Conservation (phyloP, 805 yeast species). For the Metschnikowia kunwiensis region DNA sequence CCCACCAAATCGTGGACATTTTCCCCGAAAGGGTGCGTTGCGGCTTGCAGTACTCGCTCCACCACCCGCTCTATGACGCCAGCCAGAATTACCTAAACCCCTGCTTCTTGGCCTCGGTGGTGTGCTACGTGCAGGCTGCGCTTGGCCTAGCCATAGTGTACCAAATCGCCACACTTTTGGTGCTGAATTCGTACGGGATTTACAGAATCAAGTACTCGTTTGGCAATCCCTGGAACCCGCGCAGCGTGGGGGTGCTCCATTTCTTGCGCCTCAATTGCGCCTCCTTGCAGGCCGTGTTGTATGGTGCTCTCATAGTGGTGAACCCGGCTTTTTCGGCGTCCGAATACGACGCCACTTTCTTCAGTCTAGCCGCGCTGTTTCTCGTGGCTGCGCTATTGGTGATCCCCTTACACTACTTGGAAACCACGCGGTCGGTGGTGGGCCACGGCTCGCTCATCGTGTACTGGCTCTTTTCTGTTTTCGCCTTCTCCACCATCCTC, state of each 20-base stretch:
- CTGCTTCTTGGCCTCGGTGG: constrained; percentile 23
- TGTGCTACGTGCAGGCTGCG: constrained; percentile 10
- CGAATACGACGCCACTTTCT: constrained; percentile 1
- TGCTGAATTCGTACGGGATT: constrained; percentile 21
- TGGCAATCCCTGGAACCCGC: constrained; percentile 19
- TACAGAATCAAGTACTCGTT: constrained; percentile 24
- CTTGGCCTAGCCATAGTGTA: constrained; percentile 15
- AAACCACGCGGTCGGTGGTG: constrained; percentile 21
- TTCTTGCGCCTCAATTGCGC: constrained; percentile 18
- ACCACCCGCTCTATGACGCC: constrained; percentile 25
- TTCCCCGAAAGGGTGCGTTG: neutral
- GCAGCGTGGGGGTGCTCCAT: constrained; percentile 16
- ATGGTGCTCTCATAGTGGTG: constrained; percentile 13
- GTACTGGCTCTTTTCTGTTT: constrained; percentile 21
- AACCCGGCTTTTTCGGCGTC: neutral
- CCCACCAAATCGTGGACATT: constrained; percentile 5
- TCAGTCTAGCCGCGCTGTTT: constrained; percentile 11
- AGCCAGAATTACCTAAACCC: constrained; percentile 28
- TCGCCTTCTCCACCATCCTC: constrained; percentile 12
- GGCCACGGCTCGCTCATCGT: constrained; percentile 24
- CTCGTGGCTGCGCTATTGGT: constrained; percentile 13
- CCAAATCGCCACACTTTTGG: constrained; percentile 19
- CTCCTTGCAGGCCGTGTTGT: constrained; percentile 15
- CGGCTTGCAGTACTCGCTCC: constrained; percentile 7
- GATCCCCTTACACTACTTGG: constrained; percentile 25